Base-by-base conservation (phyloP, 139 green algal species). In the Choricystis sp. region DNA sequence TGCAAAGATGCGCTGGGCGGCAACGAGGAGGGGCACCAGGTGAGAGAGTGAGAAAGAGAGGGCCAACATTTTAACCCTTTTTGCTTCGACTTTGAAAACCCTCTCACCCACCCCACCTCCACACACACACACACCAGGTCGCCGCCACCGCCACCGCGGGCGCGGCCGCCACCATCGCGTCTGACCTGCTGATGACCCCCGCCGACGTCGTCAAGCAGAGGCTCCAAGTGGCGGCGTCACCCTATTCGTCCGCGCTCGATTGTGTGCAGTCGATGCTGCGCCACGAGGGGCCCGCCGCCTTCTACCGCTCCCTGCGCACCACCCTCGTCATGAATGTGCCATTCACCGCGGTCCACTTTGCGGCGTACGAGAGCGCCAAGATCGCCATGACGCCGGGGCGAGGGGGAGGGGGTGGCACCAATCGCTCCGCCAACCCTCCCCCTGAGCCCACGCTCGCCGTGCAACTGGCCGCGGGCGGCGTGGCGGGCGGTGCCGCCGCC, bases 301-400 rank as follows among this genome's bases (percentile, higher is more conserved):
- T 99, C 29, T 99, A 86, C 74, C 76, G 74, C 19, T 94, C 82
- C 3, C 97, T 95, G 65, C 74, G 74, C 62, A 93, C 85, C 19
- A 94, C 86, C 61, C 68, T 98, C 0, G 57, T 97, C 22, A 97
- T 96, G 90, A 98, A 98, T 74, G 74, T 98, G 25, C 92, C 92
- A 3, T 96, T 91, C 81, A 94, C 84, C 0, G 82, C 90, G 2
- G 73, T 98, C 52, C 86, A 98, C 71, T 96, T 98, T 72, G 72
- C 78, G 0, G 78, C 82, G 24, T 98, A 98, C 72, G 92, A 98
- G 62, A 78, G 69, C 1, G 69, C 70, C 25, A 98, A 98, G 76
- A 86, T 79, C 64, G 49, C 77, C 9, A 55, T 96, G 63, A 59
- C 60, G 1, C 27, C 62, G 40, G 57, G 28, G 48, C 40, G 23